phyloP scores from a whole-genome alignment of 1,284 basidiomycete genomes.

The Stygiomarasmius scandens region DNA sequence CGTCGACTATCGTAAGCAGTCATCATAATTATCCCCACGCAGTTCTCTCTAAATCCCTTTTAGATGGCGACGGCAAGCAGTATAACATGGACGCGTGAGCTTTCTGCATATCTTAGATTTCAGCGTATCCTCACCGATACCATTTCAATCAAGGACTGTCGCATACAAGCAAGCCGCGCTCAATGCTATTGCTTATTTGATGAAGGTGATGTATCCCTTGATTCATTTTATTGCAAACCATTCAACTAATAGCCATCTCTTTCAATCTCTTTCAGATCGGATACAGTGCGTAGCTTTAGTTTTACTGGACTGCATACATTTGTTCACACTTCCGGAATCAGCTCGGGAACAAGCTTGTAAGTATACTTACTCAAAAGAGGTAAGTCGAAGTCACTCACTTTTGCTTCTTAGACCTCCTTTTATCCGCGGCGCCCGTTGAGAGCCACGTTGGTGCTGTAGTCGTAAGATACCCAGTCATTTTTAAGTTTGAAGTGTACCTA shows the following conservation, averaged over 20 bases:
- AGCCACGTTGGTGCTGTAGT: constrained; percentile 77
- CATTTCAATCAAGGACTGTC: no score
- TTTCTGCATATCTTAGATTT: not conserved
- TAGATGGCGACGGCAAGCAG: constrained; percentile 75
- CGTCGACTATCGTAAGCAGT: constrained; percentile 63
- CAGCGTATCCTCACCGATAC: no score
- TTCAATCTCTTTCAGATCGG: constrained; percentile 45
- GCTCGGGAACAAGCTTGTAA: constrained; percentile 74
- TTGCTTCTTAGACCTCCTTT: constrained; percentile 58
- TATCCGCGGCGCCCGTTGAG: constrained; percentile 78
- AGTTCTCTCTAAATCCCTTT: not conserved
- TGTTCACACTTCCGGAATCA: no score
- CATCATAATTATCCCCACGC: not conserved
- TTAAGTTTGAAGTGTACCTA: not conserved
- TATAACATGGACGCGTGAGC: constrained; percentile 78
- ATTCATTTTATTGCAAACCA: constrained; percentile 1
- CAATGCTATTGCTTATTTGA: constrained; percentile 75
- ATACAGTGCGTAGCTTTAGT: constrained; percentile 56
- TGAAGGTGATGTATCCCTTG: constrained; percentile 53
- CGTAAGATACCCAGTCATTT: constrained; percentile 37
- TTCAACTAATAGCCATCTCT: constrained; percentile 2
- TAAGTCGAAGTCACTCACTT: constrained; percentile 5
- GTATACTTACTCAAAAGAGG: constrained; percentile 22
- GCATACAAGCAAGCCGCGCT: constrained; percentile 81
- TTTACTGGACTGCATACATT: no score